Evolutionary conservation across 2,329 filamentous ascomycete species (phyloP), one percentile per base, ranked within the genome.

Genomic region (Ceratocystis eucalypticola): DNA sequence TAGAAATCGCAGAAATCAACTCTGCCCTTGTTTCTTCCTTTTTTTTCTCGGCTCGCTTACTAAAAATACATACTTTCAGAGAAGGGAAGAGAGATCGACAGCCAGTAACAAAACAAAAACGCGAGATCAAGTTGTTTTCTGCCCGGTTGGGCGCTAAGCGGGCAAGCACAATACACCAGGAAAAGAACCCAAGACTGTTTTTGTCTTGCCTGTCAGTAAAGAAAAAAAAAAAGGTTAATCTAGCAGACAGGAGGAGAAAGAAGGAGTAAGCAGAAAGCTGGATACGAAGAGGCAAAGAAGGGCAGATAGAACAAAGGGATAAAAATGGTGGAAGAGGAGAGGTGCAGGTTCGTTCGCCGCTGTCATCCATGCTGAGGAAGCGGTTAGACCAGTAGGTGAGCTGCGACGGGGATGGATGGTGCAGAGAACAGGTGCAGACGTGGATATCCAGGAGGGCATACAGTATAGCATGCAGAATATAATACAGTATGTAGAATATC

Each of bases 351-450:
- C 53, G 53, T 57, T 57, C 53, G 53, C 53, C 53, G 53, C 53
- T 57, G 53, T 57, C 53, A 57, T 57, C 53, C 53, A 57, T 57
- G 53, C 53, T 57, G 53, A 57, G 17, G 53, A 57, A 7, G 53
- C 53, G 53, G 53, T 28, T 33, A 12, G 12, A 33, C 53, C 53
- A 57, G 53, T 28, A 12, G 53, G 53, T 33, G 53, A 57, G 53
- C 25, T n/a, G 53, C 17, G 53, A 33, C 5, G 50, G n/a, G 25
- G 22, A 55, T n/a, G 22, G 50, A 10, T 22, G 50, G 25, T 5
- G 50, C 20, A 53, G 48, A 53, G 48, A 20, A 17, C 50, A 57
- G 50, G 30, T 15, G 25, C 25, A 57, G 53, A 57, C 7, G 50
- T 15, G 28, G 50, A 8, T 5, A 5, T 37, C 8, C 50, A 55